These are phyloP conservation scores for Pseudozyma thailandica DNA, from an alignment of 1,284 basidiomycete species.

Conservation along the genomic window DNA sequence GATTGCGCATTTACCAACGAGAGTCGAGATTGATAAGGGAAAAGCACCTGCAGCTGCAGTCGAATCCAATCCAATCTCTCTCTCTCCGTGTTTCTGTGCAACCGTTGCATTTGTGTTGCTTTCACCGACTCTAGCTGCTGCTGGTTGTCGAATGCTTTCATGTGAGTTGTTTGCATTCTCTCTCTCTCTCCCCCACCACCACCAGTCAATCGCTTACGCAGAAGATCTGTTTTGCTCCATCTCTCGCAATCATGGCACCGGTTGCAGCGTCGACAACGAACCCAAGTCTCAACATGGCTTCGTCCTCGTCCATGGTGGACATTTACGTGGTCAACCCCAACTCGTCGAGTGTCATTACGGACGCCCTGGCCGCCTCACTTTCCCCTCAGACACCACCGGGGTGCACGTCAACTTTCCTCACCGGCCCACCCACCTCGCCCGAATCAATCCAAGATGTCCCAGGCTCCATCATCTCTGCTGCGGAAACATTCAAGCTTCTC, in stretches of 20 bases:
- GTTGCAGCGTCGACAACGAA: not conserved
- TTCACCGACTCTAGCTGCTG: too few relatives aligned
- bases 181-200: not conserved
- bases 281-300: not conserved
- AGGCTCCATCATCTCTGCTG: conserved; percentile 39
- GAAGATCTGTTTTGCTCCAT: not conserved
- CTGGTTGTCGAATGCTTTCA: too few relatives aligned
- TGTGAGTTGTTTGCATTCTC: not conserved
- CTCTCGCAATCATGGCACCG: not conserved
- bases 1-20: conserved; percentile 9
- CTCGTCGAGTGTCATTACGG: conserved; percentile 25
- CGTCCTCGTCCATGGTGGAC: not conserved
- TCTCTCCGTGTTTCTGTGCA: too few relatives aligned
- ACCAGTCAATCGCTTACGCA: too few relatives aligned
- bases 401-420: conserved; percentile 12
- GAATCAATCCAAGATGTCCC: conserved; percentile 39
- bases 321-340: conserved; percentile 43
- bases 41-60: too few relatives aligned
- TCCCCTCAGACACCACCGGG: conserved; percentile 7
- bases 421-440: conserved; percentile 41
- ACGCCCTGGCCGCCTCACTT: conserved; percentile 15
- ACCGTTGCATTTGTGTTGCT: too few relatives aligned
- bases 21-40: conserved; percentile 9
- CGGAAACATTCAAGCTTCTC: conserved; percentile 28
- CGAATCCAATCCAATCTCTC: conserved; percentile 4